These are phyloP conservation scores for Powellomyces hirtus DNA, from an alignment of 192 early-diverging fungal genomes.

Conservation along the genomic window DNA sequence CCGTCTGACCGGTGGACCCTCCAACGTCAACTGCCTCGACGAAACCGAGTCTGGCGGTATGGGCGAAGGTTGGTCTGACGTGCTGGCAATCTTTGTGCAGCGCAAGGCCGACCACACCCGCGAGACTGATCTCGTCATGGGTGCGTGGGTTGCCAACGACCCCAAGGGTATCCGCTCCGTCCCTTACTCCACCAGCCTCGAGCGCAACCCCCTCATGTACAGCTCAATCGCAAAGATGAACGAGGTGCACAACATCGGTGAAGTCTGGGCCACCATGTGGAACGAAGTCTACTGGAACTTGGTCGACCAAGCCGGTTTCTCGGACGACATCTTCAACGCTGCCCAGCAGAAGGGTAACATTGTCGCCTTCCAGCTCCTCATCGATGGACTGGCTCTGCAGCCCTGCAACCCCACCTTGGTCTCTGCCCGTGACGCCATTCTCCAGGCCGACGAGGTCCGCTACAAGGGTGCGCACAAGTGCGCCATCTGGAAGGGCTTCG, in stretches of 20 bases:
- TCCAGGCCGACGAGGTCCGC: slow-evolving; percentile 54
- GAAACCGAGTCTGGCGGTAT: slow-evolving; percentile 58
- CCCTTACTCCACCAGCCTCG: slow-evolving; percentile 58
- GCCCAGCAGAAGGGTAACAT: slow-evolving; percentile 42
- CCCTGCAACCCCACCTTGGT: slow-evolving; percentile 68
- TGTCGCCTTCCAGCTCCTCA: slow-evolving; percentile 48
- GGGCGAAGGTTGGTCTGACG: slow-evolving; percentile 68
- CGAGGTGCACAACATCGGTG: slow-evolving; percentile 60
- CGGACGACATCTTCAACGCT: slow-evolving; percentile 19
- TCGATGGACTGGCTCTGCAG: slow-evolving; percentile 60
- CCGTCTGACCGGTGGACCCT: slow-evolving; percentile 67
- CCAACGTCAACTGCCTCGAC: slow-evolving; percentile 57
- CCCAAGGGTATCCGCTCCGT: slow-evolving; percentile 48
- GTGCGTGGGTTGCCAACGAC: slow-evolving; percentile 34
- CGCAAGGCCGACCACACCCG: slow-evolving; percentile 41
- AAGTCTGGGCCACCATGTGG: slow-evolving; percentile 60
- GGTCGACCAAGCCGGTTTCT: slow-evolving; percentile 32
- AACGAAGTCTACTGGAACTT: slow-evolving; percentile 65
- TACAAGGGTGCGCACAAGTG: slow-evolving; percentile 54
- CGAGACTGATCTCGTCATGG: slow-evolving; percentile 39
- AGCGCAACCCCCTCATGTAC: slow-evolving; percentile 37
- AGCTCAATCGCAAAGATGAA: slow-evolving; percentile 23
- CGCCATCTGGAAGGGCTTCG: slow-evolving; percentile 60
- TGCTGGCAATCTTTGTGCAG: slow-evolving; percentile 39
- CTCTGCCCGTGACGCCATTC: slow-evolving; percentile 60